Conservation (phyloP, 2,329 filamentous ascomycete species). For the Aspergillus texensis region DNA sequence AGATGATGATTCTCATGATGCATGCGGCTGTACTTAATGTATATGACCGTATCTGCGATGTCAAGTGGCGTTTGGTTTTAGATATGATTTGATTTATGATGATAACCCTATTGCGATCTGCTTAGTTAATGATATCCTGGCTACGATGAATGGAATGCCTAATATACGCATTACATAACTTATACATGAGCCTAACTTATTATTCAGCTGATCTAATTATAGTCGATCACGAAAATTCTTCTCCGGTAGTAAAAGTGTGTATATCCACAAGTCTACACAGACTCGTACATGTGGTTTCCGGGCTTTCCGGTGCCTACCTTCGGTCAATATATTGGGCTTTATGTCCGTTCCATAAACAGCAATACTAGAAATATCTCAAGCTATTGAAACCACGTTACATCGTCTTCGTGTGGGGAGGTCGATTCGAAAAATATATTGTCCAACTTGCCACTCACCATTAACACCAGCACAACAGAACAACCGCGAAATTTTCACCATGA, state of each 20-base stretch:
- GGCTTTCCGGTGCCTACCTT: background rate
- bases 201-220: background rate
- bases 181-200: background rate
- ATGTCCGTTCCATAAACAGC: background rate
- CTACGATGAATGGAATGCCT: background rate
- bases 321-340: background rate
- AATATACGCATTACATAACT: background rate
- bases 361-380: background rate
- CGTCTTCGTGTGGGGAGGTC: background rate
- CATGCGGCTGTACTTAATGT: background rate
- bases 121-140: background rate
- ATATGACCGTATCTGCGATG: background rate
- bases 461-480: background rate
- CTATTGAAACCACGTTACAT: background rate
- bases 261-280: background rate
- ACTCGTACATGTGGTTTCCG: background rate
- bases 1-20: background rate
- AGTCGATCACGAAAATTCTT: background rate
- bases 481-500: background rate
- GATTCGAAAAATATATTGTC: background rate
- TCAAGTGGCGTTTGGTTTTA: background rate
- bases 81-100: background rate
- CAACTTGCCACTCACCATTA: background rate
- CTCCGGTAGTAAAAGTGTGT: too few species aligned
- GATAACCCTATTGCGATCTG: slow-evolving; percentile 4